Evolutionary conservation across 805 yeast species (phyloP).

Genomic region (Nakazawaea ambrosiae): DNA sequence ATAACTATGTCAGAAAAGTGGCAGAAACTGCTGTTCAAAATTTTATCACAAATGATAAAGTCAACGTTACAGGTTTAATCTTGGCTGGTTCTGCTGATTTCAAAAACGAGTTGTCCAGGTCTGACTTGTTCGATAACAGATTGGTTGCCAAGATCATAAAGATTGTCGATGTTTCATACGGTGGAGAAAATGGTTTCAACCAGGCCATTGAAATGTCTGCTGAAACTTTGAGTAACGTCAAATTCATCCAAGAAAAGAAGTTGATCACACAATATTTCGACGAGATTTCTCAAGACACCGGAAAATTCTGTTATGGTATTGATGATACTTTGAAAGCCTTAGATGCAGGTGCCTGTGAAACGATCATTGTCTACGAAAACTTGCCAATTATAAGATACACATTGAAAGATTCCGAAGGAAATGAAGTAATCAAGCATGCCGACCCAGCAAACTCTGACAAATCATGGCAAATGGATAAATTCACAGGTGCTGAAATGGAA

Average conservation of each 20-base stretch:
- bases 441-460: constrained; percentile 70
- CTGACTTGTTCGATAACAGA: constrained; percentile 91
- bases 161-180: constrained; percentile 95
- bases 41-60: constrained; percentile 92
- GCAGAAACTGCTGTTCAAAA: constrained; percentile 98
- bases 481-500: constrained; percentile 90
- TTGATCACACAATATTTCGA: constrained; percentile 87
- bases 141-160: constrained; percentile 81
- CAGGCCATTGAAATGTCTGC: constrained; percentile 98
- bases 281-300: constrained; percentile 95
- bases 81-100: constrained; percentile 99
- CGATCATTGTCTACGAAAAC: constrained; percentile 87
- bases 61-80: constrained; percentile 88
- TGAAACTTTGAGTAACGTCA: constrained; percentile 93
- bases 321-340: constrained; percentile 95
- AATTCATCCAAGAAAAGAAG: constrained; percentile 97
- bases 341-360: constrained; percentile 94
- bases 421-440: constrained; percentile 65
- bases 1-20: constrained; percentile 95
- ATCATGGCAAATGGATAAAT: constrained; percentile 70
- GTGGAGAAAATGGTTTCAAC: constrained; percentile 99
- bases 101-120: constrained; percentile 87
- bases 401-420: constrained; percentile 77
- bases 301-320: constrained; percentile 95
- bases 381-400: constrained; percentile 79